Percentiles rank a stretch among this genome's conserved stretches.
Conservation (phyloP, 2,329 filamentous ascomycete genomes). For the Ceratocystis eucalypticola region DNA sequence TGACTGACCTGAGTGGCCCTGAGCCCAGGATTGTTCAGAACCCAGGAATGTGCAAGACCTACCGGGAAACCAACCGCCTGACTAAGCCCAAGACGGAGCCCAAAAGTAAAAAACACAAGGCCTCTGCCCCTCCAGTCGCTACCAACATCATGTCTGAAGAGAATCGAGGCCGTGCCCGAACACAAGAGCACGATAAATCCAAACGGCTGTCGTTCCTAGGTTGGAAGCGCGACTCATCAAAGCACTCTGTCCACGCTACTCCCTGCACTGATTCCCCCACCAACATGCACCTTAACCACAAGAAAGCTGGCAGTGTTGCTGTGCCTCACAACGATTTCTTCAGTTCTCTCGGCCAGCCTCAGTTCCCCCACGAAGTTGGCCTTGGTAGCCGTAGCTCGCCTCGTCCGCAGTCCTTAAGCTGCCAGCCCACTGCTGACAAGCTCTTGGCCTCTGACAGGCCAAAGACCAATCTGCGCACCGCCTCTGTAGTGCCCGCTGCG, state of each 20-base stretch:
- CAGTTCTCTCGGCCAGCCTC: not conserved
- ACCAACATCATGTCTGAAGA: conserved; percentile 17
- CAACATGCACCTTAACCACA: not conserved
- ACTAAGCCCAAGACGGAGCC: not conserved
- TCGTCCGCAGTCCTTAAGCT: not conserved
- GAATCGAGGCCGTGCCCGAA: conserved; percentile 6
- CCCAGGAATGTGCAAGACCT: conserved; percentile 14
- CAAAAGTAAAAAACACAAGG: conserved; percentile 6
- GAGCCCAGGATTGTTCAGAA: conserved; percentile 17
- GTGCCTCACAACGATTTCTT: conserved; percentile 6
- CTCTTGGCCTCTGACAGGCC: not conserved
- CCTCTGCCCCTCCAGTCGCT: conserved; percentile 9
- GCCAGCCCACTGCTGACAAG: not conserved
- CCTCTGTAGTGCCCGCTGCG: not conserved
- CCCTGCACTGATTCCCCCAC: not conserved
- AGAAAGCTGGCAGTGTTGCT: not conserved
- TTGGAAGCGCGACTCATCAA: conserved; percentile 15
- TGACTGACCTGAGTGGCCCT: conserved; percentile 17
- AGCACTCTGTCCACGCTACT: not conserved
- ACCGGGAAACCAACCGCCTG: conserved; percentile 12
- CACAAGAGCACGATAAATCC: conserved; percentile 12
- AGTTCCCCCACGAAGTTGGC: not conserved
- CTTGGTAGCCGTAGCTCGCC: not conserved
- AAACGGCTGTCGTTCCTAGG: conserved; percentile 16
- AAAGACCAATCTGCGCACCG: not conserved